A percentile compares a stretch with the other conserved stretches of the same genome.
These are phyloP conservation scores for Eryngium alpinum DNA, from an alignment of 140 eudicot genomes.

Conservation along the genomic window DNA sequence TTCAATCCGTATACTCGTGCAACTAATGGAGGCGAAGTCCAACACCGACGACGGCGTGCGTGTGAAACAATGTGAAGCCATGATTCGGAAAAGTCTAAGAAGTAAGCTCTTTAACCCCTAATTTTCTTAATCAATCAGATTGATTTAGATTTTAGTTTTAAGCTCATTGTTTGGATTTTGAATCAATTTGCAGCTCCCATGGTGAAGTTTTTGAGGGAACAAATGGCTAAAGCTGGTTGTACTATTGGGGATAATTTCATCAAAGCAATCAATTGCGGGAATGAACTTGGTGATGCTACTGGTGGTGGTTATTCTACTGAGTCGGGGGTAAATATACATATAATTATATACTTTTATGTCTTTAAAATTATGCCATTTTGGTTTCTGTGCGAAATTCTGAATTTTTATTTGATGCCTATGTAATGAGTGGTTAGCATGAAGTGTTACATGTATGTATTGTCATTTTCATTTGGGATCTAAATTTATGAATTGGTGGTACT, in stretches of 20 bases:
- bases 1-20: no score
- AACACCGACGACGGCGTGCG: not conserved
- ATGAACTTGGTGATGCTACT: not conserved
- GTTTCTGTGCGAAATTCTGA: no score
- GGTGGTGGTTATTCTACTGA: constrained; percentile 68
- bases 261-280: constrained; percentile 48
- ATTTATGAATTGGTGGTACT: no score
- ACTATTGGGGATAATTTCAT: constrained; percentile 49
- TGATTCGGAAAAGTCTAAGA: constrained; percentile 8
- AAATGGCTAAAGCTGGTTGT: constrained; percentile 81
- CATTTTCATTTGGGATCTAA: no score
- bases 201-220: constrained; percentile 75
- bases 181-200: constrained; percentile 46
- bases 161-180: not conserved
- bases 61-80: not conserved
- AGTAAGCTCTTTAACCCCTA: not conserved
- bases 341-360: not conserved
- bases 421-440: no score
- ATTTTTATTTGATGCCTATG: no score
- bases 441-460: no score
- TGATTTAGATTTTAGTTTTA: not conserved
- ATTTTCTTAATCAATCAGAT: not conserved
- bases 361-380: no score
- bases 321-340: constrained; percentile 46
- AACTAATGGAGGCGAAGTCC: not conserved